Evolutionary conservation across 345 rosid genomes (phyloP).

Genomic region (Conringia planisiliqua): DNA sequence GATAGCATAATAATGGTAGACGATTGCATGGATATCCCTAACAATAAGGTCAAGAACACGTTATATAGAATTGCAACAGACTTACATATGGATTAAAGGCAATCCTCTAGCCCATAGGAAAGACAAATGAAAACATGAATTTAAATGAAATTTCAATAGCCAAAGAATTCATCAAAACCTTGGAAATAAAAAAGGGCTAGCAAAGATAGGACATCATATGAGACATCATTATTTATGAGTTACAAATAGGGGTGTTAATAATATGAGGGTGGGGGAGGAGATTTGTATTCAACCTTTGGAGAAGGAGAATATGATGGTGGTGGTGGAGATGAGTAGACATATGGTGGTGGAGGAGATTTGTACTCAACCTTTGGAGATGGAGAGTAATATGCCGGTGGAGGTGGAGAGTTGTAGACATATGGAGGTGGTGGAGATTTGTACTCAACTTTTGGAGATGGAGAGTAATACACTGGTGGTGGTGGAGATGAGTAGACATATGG

Average conservation of each 20-base stretch:
- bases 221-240: background rate
- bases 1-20: background rate
- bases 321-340: conserved; percentile 4
- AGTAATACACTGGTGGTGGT: background rate
- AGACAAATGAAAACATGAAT: background rate
- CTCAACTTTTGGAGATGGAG: background rate
- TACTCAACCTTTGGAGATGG: background rate
- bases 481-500: background rate
- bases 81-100: background rate
- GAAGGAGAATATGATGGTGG: background rate
- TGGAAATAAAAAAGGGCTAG: background rate
- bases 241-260: background rate
- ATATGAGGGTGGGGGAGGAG: background rate
- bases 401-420: background rate
- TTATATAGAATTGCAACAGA: background rate
- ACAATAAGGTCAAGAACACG: background rate
- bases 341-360: background rate
- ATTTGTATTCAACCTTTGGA: background rate
- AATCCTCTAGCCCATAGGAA: background rate
- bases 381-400: background rate
- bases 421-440: conserved; percentile 5
- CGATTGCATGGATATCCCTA: background rate
- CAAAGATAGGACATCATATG: background rate
- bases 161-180: background rate
- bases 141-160: background rate